phyloP scores from a whole-genome alignment of 129 eudicot species.

The Chrysanthemum makinoi region DNA sequence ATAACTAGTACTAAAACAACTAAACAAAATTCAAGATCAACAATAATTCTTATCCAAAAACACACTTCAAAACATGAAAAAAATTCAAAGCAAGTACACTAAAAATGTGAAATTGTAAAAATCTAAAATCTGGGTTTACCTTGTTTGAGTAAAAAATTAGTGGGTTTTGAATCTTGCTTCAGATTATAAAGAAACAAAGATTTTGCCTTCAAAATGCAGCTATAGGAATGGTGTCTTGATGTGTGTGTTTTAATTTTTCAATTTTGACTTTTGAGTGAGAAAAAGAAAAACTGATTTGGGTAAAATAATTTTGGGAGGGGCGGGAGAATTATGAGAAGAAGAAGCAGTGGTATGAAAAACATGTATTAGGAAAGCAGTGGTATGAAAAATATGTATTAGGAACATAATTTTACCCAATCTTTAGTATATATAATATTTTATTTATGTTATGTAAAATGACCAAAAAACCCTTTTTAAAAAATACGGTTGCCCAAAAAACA shows the following conservation, averaged over 20 bases:
- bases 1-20: conserved; percentile 7
- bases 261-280: too few species aligned
- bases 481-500: too few species aligned
- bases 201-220: conserved; percentile 21
- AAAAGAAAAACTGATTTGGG: too few species aligned
- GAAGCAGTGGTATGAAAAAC: too few species aligned
- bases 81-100: neutral
- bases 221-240: conserved; percentile 34
- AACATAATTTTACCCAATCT: too few species aligned
- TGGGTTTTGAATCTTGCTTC: conserved; percentile 7
- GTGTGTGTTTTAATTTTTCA: conserved; percentile 12
- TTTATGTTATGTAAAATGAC: too few species aligned
- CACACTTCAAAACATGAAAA: conserved; percentile 20
- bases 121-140: conserved; percentile 26
- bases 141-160: conserved; percentile 1
- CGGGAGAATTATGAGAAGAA: too few species aligned
- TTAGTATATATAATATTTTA: too few species aligned
- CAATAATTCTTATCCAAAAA: conserved; percentile 9
- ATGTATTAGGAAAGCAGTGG: too few species aligned
- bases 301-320: too few species aligned
- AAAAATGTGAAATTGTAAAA: neutral
- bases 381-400: too few species aligned
- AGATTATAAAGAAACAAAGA: conserved; percentile 24
- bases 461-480: too few species aligned
- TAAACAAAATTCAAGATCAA: conserved; percentile 25